A percentile compares a stretch with the other conserved stretches of the same genome.
These are phyloP conservation scores for Tylopilus vinaceipallidus DNA, from an alignment of 768 basidiomycete genomes.

Conservation along the genomic window DNA sequence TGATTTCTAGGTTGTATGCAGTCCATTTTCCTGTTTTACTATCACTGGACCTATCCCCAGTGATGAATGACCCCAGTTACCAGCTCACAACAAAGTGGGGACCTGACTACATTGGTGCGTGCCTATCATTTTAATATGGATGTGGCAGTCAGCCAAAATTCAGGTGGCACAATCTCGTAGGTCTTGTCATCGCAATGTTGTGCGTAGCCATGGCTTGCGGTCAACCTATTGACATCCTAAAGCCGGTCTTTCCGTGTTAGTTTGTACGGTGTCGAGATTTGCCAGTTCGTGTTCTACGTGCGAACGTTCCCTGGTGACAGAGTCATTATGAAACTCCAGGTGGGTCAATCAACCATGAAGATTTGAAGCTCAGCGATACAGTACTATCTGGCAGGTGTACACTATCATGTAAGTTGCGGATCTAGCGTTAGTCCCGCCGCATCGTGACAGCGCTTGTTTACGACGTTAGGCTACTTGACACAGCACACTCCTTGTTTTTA, in stretches of 20 bases:
- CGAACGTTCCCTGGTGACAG: slow-evolving; percentile 2
- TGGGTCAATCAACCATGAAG: neutral
- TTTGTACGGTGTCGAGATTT: slow-evolving; percentile 6
- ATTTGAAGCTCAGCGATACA: neutral
- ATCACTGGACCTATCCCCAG: neutral
- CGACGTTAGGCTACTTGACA: slow-evolving; percentile 4
- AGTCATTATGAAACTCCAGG: slow-evolving; percentile 3
- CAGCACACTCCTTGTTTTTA: neutral
- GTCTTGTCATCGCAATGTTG: slow-evolving; percentile 3
- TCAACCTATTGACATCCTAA: too few relatives aligned
- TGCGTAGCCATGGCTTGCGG: neutral
- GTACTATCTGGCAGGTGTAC: slow-evolving; percentile 7
- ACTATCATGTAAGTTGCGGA: slow-evolving; percentile 2
- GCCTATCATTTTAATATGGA: neutral
- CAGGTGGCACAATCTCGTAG: neutral
- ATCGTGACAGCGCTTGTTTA: neutral
- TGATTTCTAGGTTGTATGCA: too few relatives aligned
- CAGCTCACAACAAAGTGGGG: neutral
- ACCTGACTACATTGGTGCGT: slow-evolving; percentile 10
- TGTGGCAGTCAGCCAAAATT: neutral
- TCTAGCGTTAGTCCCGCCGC: neutral
- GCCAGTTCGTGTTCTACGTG: slow-evolving; percentile 10
- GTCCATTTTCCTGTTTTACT: neutral
- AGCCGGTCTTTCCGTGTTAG: neutral
- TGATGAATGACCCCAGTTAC: slow-evolving; percentile 1